Conservation (phyloP, 495 filamentous ascomycete genomes). For the Clavariopsis aquatica region DNA sequence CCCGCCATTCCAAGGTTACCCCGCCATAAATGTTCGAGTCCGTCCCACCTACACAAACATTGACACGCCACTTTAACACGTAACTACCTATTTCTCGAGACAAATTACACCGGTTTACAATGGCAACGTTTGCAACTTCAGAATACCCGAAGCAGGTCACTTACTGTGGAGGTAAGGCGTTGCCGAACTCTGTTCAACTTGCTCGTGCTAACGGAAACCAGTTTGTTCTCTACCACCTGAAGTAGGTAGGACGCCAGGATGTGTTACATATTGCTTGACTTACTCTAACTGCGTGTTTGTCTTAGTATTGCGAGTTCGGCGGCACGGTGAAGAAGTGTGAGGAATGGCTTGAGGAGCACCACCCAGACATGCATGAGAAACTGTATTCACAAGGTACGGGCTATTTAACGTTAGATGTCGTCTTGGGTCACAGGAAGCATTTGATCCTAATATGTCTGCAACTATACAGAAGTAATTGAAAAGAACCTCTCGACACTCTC, state of each 20-base stretch:
- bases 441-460: neutral
- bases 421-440: neutral
- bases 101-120: neutral
- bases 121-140: conserved; percentile 8
- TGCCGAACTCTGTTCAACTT: neutral
- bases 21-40: conserved; percentile 1
- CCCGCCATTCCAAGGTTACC: conserved; percentile 11
- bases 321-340: conserved; percentile 97
- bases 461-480: conserved; percentile 69
- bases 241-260: conserved; percentile 57
- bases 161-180: conserved; percentile 75
- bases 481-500: conserved; percentile 82
- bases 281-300: neutral
- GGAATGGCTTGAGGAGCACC: conserved; percentile 82
- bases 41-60: neutral
- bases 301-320: conserved; percentile 96
- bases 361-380: conserved; percentile 69
- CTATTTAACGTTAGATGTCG: neutral
- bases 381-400: conserved; percentile 80
- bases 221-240: conserved; percentile 93
- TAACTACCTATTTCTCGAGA: neutral
- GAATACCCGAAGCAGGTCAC: conserved; percentile 54
- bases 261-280: neutral
- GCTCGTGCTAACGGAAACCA: conserved; percentile 45
- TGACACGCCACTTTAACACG: neutral